Conservation (phyloP, 805 yeast species). For the Dipodascopsis tothii region DNA sequence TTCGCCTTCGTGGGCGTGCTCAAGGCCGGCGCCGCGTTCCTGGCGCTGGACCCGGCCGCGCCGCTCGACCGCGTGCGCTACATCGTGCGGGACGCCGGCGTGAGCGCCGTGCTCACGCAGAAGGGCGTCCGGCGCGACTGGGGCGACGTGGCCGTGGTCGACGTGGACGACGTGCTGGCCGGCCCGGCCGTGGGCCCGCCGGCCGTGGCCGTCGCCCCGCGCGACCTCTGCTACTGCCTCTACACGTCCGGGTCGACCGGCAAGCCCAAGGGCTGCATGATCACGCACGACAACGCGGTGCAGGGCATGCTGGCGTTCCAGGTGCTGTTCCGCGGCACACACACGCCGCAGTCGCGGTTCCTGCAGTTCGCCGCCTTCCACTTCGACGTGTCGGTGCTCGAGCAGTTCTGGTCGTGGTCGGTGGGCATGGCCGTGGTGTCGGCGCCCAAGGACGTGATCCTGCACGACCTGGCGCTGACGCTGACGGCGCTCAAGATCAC, state of each 20-base stretch:
- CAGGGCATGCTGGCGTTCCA: conserved; percentile 27
- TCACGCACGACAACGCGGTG: conserved; percentile 26
- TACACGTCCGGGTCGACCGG: conserved; percentile 30
- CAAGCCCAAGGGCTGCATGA: conserved; percentile 26
- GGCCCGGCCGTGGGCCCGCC: conserved; percentile 1
- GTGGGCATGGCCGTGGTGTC: conserved; percentile 24
- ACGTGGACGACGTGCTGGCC: not conserved
- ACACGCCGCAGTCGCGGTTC: not conserved
- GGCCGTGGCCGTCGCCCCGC: not conserved
- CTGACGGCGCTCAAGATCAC: conserved; percentile 19
- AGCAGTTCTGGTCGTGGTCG: conserved; percentile 28
- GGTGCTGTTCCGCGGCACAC: conserved; percentile 16
- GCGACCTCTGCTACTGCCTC: conserved; percentile 21
- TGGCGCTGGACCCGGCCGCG: conserved; percentile 24
- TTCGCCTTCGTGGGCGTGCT: conserved; percentile 24
- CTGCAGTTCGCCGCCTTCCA: conserved; percentile 26
- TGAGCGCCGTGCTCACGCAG: conserved; percentile 19
- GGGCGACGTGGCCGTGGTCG: not conserved
- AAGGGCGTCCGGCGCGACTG: not conserved
- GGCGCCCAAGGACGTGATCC: conserved; percentile 22
- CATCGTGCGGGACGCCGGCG: conserved; percentile 21
- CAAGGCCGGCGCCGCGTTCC: conserved; percentile 24
- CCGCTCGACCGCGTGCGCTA: conserved; percentile 22
- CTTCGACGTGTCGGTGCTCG: conserved; percentile 27
- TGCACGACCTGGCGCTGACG: conserved; percentile 18